Conservation (phyloP, 1,139 yeast genomes). For the Nakaseomyces glabratus region DNA sequence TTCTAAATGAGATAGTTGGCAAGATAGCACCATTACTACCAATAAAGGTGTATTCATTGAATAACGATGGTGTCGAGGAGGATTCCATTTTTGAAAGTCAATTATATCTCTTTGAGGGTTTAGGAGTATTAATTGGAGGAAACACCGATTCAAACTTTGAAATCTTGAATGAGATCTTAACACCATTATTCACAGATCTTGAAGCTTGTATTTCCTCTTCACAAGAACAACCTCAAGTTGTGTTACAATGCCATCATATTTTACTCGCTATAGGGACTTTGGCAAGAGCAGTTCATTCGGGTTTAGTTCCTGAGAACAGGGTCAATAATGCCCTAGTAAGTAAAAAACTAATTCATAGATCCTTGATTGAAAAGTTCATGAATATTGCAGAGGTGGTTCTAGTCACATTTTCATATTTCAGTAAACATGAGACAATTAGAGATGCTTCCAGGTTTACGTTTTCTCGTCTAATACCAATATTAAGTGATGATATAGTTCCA, state of each 20-base stretch:
- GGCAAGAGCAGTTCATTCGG: conserved; percentile 60
- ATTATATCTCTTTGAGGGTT: conserved; percentile 71
- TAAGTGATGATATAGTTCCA: conserved; percentile 50
- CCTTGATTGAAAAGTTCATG: conserved; percentile 44
- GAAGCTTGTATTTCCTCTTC: conserved; percentile 53
- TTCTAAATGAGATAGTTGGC: conserved; percentile 43
- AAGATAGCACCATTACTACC: conserved; percentile 44
- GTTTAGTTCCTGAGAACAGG: conserved; percentile 32
- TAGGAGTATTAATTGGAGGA: conserved; percentile 51
- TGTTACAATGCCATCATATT: conserved; percentile 76
- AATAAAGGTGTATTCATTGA: conserved; percentile 51
- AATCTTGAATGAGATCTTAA: conserved; percentile 54
- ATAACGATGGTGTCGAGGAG: conserved; percentile 48
- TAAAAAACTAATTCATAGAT: conserved; percentile 23
- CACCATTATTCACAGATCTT: conserved; percentile 68
- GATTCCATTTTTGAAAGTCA: conserved; percentile 69
- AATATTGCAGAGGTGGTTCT: conserved; percentile 76
- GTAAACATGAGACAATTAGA: conserved; percentile 59
- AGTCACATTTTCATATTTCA: conserved; percentile 71
- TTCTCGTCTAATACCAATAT: conserved; percentile 73
- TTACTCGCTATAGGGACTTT: conserved; percentile 85
- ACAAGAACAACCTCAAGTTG: conserved; percentile 38
- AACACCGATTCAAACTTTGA: conserved; percentile 37
- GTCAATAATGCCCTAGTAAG: conserved; percentile 30
- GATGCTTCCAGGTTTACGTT: conserved; percentile 83